Evolutionary conservation across 331 rosid genomes (phyloP).

Genomic region (Erythrophleum ivorense): DNA sequence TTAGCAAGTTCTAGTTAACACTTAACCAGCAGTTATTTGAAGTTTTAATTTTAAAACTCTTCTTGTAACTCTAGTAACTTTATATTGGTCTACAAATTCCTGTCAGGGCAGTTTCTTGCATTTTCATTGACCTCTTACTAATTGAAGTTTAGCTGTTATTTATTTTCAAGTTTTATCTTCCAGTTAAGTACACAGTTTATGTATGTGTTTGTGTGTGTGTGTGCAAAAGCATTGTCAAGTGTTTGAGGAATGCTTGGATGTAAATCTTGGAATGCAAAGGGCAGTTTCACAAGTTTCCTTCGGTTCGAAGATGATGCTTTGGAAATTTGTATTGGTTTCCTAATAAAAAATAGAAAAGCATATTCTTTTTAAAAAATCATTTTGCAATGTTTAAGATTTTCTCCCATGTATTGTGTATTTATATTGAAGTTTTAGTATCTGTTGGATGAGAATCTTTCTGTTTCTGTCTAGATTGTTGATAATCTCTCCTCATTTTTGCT

Average conservation of each 20-base stretch:
- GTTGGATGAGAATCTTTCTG: neutral
- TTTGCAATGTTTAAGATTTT: neutral
- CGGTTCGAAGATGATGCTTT: neutral
- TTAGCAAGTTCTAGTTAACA: neutral
- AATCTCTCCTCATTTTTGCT: slow-evolving; percentile 36
- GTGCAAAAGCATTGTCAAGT: too few species aligned
- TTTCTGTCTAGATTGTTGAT: slow-evolving; percentile 38
- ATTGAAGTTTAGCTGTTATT: neutral
- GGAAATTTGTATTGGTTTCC: neutral
- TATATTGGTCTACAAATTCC: neutral
- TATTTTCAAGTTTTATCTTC: neutral
- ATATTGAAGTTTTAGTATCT: slow-evolving; percentile 4
- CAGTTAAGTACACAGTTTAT: neutral
- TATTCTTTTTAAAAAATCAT: neutral
- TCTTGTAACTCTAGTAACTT: neutral
- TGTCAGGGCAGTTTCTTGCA: neutral
- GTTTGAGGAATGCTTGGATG: too few species aligned
- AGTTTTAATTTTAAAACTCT: neutral
- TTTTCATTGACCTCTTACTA: neutral
- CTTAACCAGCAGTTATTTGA: neutral
- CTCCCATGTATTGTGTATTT: neutral
- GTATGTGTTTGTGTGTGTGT: neutral
- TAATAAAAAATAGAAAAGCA: neutral
- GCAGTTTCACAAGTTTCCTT: too few species aligned
- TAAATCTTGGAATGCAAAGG: too few species aligned